Percentiles rank a stretch among this genome's conserved stretches.
Conservation (phyloP, 2,329 filamentous ascomycete genomes). For the Alternaria infectoria region DNA sequence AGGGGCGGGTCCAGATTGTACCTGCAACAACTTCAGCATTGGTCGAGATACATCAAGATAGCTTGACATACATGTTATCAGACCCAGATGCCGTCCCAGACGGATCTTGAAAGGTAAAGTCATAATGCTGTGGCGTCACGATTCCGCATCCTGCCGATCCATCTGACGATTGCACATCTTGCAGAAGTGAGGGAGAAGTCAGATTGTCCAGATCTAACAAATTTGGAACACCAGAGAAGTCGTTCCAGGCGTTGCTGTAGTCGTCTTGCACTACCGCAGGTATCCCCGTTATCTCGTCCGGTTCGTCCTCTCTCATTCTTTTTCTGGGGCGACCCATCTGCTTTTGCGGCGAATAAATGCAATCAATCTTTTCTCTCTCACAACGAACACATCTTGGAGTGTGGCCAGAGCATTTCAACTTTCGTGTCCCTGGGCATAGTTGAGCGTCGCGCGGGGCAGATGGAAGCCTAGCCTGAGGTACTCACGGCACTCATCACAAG, state of each 20-base stretch:
- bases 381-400: slow-evolving; percentile 53
- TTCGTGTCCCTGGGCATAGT: slow-evolving; percentile 50
- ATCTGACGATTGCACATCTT: slow-evolving; percentile 3
- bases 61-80: slow-evolving; percentile 20
- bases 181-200: slow-evolving; percentile 16
- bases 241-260: not conserved
- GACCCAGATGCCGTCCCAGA: slow-evolving; percentile 4
- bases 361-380: slow-evolving; percentile 48
- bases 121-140: slow-evolving; percentile 10
- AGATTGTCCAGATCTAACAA: slow-evolving; percentile 19
- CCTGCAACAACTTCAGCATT: slow-evolving; percentile 8
- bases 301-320: slow-evolving; percentile 44
- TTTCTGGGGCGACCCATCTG: slow-evolving; percentile 60
- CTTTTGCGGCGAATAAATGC: slow-evolving; percentile 57
- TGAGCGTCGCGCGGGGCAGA: slow-evolving; percentile 1
- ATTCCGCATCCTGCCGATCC: slow-evolving; percentile 2
- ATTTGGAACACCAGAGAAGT: slow-evolving; percentile 1
- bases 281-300: not conserved
- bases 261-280: slow-evolving; percentile 5
- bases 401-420: slow-evolving; percentile 57
- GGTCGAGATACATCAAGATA: not conserved
- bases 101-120: slow-evolving; percentile 7
- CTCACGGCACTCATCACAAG: slow-evolving; percentile 48
- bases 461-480: slow-evolving; percentile 7
- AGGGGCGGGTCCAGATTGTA: slow-evolving; percentile 21